These are phyloP conservation scores for Mycena sanguinolenta DNA, from an alignment of 768 basidiomycete genomes.

Conservation along the genomic window DNA sequence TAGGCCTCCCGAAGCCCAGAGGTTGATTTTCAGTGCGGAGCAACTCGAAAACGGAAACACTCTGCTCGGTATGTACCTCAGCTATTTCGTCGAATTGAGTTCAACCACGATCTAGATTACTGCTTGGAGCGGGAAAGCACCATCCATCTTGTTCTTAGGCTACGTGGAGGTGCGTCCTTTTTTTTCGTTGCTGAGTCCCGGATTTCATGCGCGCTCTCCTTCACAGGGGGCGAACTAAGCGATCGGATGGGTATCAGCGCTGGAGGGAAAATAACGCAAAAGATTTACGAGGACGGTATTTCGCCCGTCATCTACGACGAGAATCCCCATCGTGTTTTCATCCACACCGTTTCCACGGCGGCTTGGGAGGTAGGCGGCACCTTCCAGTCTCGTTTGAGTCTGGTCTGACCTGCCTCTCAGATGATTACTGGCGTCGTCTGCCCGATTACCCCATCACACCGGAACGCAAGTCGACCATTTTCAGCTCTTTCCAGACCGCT, in stretches of 20 bases:
- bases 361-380: neutral
- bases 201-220: neutral
- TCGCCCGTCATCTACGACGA: conserved; percentile 8
- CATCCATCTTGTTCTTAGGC: neutral
- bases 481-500: too few relatives aligned
- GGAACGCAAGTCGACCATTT: neutral
- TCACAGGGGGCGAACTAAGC: neutral
- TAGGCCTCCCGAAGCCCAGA: conserved; percentile 63
- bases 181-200: neutral
- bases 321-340: conserved; percentile 11
- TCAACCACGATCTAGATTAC: neutral
- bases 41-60: conserved; percentile 43
- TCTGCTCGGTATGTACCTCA: neutral
- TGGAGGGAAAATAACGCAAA: conserved; percentile 1
- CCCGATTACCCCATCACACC: conserved; percentile 11
- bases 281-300: neutral
- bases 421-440: conserved; percentile 17
- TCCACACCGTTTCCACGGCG: conserved; percentile 6
- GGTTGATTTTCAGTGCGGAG: conserved; percentile 58
- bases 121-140: neutral
- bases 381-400: neutral
- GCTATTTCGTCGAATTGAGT: neutral
- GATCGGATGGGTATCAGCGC: conserved; percentile 13
- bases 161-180: neutral
- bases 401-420: neutral